Evolutionary conservation across 2,329 filamentous ascomycete genomes (phyloP).

Genomic region (Akanthomyces uredinophilus): DNA sequence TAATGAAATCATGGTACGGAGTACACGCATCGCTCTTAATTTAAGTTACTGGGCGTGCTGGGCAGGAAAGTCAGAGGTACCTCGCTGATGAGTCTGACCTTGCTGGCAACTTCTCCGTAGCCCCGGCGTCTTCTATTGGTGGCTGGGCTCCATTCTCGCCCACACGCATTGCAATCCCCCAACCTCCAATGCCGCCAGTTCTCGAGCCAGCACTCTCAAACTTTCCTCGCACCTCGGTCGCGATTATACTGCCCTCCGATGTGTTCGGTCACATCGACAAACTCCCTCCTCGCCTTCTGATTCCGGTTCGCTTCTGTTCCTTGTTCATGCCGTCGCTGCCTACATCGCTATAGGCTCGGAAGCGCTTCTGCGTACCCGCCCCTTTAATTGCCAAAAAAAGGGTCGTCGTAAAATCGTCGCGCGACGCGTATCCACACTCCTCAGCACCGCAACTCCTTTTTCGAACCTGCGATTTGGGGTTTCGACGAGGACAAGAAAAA

Average conservation of each 20-base stretch:
- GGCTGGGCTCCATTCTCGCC: slow-evolving; percentile 11
- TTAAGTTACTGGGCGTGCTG: too few relatives aligned
- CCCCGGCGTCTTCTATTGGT: slow-evolving; percentile 3
- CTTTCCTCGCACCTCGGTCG: slow-evolving; percentile 13
- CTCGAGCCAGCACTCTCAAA: not conserved
- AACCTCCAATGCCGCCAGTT: slow-evolving; percentile 11
- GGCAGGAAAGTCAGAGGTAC: too few relatives aligned
- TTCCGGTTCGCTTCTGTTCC: slow-evolving; percentile 20
- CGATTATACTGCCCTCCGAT: slow-evolving; percentile 22
- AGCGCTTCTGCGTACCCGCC: slow-evolving; percentile 5
- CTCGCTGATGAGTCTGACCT: not conserved
- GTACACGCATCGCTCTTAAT: too few relatives aligned
- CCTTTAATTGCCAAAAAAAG: slow-evolving; percentile 8
- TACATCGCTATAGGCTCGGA: not conserved
- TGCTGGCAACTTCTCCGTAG: not conserved
- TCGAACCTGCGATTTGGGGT: not conserved
- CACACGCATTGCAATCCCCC: slow-evolving; percentile 7
- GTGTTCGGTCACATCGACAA: slow-evolving; percentile 27
- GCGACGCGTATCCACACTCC: slow-evolving; percentile 16
- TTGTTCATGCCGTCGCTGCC: slow-evolving; percentile 24
- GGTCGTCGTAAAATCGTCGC: slow-evolving; percentile 13
- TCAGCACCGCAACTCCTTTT: slow-evolving; percentile 12
- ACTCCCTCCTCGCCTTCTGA: slow-evolving; percentile 18
- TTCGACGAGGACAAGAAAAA: slow-evolving; percentile 18
- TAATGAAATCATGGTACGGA: not conserved